Percentiles rank a stretch among this genome's conserved stretches.
Evolutionary conservation across 2,329 filamentous ascomycete genomes (phyloP).

Genomic region (Ceratocystis diversiconidia): DNA sequence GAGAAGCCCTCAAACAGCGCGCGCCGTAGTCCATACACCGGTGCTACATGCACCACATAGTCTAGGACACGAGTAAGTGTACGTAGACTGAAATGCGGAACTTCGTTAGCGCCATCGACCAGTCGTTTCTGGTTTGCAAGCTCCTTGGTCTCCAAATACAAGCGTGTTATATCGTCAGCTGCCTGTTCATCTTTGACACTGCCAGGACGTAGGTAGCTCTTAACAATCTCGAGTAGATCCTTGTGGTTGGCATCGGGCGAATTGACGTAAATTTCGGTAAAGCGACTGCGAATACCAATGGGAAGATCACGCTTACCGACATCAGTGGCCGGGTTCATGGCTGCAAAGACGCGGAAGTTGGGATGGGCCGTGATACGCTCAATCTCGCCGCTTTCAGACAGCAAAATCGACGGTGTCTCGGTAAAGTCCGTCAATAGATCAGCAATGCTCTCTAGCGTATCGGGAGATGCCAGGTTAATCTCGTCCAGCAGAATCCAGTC

Average conservation of each 20-base stretch:
- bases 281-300: slow-evolving; percentile 73
- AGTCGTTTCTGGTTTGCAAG: slow-evolving; percentile 69
- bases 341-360: slow-evolving; percentile 89
- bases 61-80: slow-evolving; percentile 81
- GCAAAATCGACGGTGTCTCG: slow-evolving; percentile 63
- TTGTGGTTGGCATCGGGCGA: slow-evolving; percentile 78
- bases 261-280: slow-evolving; percentile 89
- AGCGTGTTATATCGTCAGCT: slow-evolving; percentile 63
- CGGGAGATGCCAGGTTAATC: slow-evolving; percentile 88
- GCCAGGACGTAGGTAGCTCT: slow-evolving; percentile 66
- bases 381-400: slow-evolving; percentile 87
- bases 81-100: slow-evolving; percentile 90
- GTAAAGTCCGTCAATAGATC: slow-evolving; percentile 67
- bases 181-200: slow-evolving; percentile 59
- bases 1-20: slow-evolving; percentile 90
- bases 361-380: slow-evolving; percentile 81
- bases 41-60: slow-evolving; percentile 73
- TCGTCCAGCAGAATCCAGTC: slow-evolving; percentile 97
- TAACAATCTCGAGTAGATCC: slow-evolving; percentile 76
- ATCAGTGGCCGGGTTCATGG: slow-evolving; percentile 98
- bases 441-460: slow-evolving; percentile 85
- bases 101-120: slow-evolving; percentile 89
- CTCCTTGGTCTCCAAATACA: slow-evolving; percentile 79
- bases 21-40: slow-evolving; percentile 70
- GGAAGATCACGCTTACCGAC: slow-evolving; percentile 91